A percentile compares a stretch with the other conserved stretches of the same genome.
Conservation (phyloP, 2,329 filamentous ascomycete species). For the Botryotinia narcissicola region DNA sequence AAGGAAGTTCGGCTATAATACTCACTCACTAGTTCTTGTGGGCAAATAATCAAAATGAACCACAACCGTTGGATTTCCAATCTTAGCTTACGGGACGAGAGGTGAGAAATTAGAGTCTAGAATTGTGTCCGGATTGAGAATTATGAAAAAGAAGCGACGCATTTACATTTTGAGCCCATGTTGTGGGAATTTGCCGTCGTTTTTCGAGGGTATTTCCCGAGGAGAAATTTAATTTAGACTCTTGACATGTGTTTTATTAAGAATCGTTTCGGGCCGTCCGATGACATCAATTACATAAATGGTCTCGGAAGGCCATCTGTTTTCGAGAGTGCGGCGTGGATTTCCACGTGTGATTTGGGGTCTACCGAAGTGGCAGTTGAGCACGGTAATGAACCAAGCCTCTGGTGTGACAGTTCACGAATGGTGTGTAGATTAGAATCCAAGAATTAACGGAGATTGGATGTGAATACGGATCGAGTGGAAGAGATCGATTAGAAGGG, state of each 20-base stretch:
- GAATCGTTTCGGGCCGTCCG: not conserved
- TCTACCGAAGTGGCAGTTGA: constrained; percentile 1
- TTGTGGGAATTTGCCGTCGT: not conserved
- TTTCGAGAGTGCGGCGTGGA: not conserved
- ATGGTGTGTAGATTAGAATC: not conserved
- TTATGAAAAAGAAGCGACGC: not conserved
- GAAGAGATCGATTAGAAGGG: not conserved
- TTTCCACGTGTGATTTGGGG: not conserved
- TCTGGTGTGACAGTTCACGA: not conserved
- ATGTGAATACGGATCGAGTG: not conserved
- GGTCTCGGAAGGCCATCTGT: not conserved
- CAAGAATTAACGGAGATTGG: not conserved
- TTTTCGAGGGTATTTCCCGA: not conserved
- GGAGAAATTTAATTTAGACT: not conserved
- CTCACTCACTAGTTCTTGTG: not conserved
- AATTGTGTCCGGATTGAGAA: not conserved
- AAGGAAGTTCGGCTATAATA: not conserved
- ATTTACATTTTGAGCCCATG: not conserved
- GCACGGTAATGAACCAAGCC: not conserved
- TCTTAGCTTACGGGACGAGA: not conserved
- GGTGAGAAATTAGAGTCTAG: not conserved
- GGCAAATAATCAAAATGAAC: not conserved
- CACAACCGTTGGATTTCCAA: not conserved
- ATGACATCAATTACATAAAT: constrained; percentile 7
- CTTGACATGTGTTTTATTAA: not conserved